A percentile compares a stretch with the other conserved stretches of the same genome.
Conservation (phyloP, 2,329 filamentous ascomycete genomes). For the Apiospora pterosperma region DNA sequence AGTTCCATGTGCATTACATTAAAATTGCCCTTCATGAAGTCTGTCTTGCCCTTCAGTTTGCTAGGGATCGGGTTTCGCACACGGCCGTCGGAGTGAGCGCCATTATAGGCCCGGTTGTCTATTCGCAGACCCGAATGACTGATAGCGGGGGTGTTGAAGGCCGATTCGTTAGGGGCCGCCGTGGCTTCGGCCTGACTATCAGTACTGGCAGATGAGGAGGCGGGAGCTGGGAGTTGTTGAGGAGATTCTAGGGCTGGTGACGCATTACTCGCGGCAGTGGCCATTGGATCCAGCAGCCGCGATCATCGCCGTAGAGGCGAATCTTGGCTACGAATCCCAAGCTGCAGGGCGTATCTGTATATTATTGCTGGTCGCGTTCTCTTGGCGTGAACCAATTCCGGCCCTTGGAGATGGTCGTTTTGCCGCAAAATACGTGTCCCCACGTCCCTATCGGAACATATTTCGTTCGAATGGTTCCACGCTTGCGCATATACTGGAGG, state of each 20-base stretch:
- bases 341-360: not conserved
- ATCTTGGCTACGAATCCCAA: not conserved
- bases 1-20: constrained; percentile 61
- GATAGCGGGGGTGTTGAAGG: not conserved
- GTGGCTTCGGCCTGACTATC: not conserved
- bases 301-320: constrained; percentile 1
- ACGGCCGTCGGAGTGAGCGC: constrained; percentile 40
- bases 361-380: not conserved
- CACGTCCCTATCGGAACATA: not conserved
- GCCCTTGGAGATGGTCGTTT: not conserved
- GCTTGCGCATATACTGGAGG: not conserved
- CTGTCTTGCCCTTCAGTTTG: constrained; percentile 58
- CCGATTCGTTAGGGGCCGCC: not conserved
- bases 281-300: constrained; percentile 3
- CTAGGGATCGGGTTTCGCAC: constrained; percentile 58
- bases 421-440: not conserved
- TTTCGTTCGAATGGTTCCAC: not conserved
- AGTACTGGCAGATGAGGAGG: not conserved
- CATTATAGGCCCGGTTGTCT: constrained; percentile 10
- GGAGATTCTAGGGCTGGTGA: not conserved
- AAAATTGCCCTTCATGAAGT: constrained; percentile 57
- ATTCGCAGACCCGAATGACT: constrained; percentile 8
- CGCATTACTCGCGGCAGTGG: constrained; percentile 5
- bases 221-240: not conserved
- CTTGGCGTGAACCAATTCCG: not conserved